Conservation (phyloP, 257 asterid species). For the Echium plantagineum region DNA sequence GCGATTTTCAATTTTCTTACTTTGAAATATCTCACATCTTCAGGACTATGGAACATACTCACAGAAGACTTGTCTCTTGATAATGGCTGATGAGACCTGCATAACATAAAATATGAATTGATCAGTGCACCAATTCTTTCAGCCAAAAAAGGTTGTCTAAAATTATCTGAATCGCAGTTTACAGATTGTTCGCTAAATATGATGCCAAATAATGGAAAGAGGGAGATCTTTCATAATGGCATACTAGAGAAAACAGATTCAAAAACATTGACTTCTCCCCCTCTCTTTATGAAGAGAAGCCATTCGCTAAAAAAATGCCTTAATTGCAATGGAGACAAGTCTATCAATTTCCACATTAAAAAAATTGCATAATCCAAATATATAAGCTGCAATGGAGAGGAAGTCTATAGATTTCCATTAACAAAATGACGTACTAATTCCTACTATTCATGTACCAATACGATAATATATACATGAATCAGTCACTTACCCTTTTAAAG, state of each 20-base stretch:
- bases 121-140: no score
- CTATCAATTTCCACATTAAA: not conserved
- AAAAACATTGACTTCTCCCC: no score
- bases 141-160: no score
- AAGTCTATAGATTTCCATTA: not conserved
- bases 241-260: no score
- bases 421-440: not conserved
- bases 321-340: not conserved
- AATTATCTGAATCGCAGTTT: no score
- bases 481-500: slow-evolving; percentile 68
- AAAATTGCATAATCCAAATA: no score
- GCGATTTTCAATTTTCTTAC: slow-evolving; percentile 19
- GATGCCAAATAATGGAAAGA: no score
- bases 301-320: not conserved
- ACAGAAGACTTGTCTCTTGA: slow-evolving; percentile 86
- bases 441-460: not conserved
- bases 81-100: slow-evolving; percentile 95
- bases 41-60: slow-evolving; percentile 94
- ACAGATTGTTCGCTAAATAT: no score
- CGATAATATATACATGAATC: no score
- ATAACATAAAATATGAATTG: slow-evolving; percentile 7
- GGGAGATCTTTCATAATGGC: no score
- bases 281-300: not conserved
- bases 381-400: no score
- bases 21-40: slow-evolving; percentile 99